Percentiles rank a stretch among this genome's conserved stretches.
phyloP scores from a whole-genome alignment of 331 rosid genomes.

The Acacia concinna region DNA sequence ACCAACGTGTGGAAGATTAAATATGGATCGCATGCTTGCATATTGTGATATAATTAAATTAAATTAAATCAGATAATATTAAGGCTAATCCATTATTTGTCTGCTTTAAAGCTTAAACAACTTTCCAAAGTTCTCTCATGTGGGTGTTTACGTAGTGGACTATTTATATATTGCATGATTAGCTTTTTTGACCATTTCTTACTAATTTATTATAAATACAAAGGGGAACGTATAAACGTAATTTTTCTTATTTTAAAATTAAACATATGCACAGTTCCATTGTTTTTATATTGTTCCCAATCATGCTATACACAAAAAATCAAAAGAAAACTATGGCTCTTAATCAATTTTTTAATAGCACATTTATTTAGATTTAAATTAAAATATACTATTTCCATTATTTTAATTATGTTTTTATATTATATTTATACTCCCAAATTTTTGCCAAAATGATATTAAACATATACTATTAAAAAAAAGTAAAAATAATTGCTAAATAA shows the following conservation, averaged over 20 bases:
- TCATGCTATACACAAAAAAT: neutral
- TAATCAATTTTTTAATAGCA: too few species aligned
- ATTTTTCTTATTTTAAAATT: neutral
- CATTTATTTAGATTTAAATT: too few species aligned
- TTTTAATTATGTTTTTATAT: too few species aligned
- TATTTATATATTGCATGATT: neutral
- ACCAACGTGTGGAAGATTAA: slow-evolving; percentile 29
- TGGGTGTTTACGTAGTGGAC: neutral
- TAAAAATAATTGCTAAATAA: too few species aligned
- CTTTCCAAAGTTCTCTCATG: slow-evolving; percentile 8
- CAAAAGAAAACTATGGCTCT: too few species aligned
- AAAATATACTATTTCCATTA: too few species aligned
- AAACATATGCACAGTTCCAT: neutral
- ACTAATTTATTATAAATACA: neutral
- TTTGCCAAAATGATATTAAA: too few species aligned
- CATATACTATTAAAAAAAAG: too few species aligned
- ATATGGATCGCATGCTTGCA: neutral
- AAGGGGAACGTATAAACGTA: neutral
- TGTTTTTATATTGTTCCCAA: neutral
- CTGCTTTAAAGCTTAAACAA: neutral
- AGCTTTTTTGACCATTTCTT: neutral
- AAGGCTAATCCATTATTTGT: slow-evolving; percentile 8
- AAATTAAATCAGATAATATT: too few species aligned
- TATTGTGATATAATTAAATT: neutral
- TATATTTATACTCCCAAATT: too few species aligned